Conservation (phyloP, 306 rosid species). For the Prunus padus region DNA sequence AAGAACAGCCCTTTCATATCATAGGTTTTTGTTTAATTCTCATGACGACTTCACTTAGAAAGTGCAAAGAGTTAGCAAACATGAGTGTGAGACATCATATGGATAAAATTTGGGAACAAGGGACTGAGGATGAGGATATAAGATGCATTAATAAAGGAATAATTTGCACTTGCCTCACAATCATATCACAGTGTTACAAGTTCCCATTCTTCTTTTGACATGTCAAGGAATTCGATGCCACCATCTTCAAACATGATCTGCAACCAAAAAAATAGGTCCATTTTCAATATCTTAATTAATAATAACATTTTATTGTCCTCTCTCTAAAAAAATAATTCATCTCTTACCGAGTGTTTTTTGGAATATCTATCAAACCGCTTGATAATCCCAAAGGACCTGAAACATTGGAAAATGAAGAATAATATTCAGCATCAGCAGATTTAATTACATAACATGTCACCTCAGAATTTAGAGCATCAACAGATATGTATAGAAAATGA, state of each 20-base stretch:
- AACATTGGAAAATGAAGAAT: constrained; percentile 20
- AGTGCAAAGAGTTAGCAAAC: background rate
- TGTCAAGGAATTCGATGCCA: constrained; percentile 50
- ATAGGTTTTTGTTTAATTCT: background rate
- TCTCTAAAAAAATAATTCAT: constrained; percentile 3
- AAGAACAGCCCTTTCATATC: background rate
- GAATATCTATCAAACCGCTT: constrained; percentile 64
- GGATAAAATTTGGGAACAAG: background rate
- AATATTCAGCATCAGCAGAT: constrained; percentile 9
- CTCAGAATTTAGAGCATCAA: background rate
- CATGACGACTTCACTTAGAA: background rate
- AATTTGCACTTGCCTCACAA: constrained; percentile 1
- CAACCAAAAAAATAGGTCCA: constrained; percentile 16
- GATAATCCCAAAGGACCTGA: constrained; percentile 73
- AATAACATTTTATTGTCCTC: background rate
- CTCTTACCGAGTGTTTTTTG: constrained; percentile 61
- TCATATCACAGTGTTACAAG: constrained; percentile 46
- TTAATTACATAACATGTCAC: background rate
- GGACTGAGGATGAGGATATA: background rate
- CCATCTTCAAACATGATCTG: constrained; percentile 91
- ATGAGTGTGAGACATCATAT: background rate
- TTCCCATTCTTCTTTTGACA: constrained; percentile 91
- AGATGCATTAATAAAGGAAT: background rate
- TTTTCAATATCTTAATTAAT: background rate
- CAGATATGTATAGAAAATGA: background rate